These are phyloP conservation scores for Cylindrotheca fusiformis DNA, from an alignment of 108 stramenopile species.

Conservation along the genomic window DNA sequence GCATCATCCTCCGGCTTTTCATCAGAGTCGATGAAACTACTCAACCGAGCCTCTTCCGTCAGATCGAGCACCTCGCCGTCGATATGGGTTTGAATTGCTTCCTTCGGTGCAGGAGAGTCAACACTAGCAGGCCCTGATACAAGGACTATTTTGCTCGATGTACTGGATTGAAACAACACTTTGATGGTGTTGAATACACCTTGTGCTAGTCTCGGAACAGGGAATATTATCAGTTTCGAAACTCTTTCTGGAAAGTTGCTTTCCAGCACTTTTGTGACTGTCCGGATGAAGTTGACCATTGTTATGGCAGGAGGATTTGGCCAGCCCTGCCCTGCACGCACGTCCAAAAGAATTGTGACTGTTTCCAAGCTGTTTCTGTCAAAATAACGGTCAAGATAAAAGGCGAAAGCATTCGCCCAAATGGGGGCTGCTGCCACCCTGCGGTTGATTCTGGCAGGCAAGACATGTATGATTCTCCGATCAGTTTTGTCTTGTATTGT, in stretches of 20 bases:
- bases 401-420: constrained; percentile 54
- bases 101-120: constrained; percentile 39
- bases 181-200: constrained; percentile 56
- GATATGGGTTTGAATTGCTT: constrained; percentile 33
- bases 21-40: constrained; percentile 1
- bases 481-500: constrained; percentile 24
- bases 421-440: constrained; percentile 38
- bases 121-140: constrained; percentile 45
- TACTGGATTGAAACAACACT: constrained; percentile 39
- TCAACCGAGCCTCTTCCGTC: constrained; percentile 16
- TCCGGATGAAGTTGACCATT: constrained; percentile 52
- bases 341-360: constrained; percentile 55
- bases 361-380: constrained; percentile 48
- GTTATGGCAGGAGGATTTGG: constrained; percentile 49
- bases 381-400: constrained; percentile 54
- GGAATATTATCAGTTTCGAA: constrained; percentile 47
- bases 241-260: constrained; percentile 50
- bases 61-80: constrained; percentile 37
- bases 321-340: constrained; percentile 67
- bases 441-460: constrained; percentile 62
- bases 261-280: constrained; percentile 29
- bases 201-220: constrained; percentile 46
- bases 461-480: constrained; percentile 38
- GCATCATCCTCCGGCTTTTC: not conserved
- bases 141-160: constrained; percentile 31